phyloP scores from a whole-genome alignment of 2,329 filamentous ascomycete genomes.

The Volutella citrinella region DNA sequence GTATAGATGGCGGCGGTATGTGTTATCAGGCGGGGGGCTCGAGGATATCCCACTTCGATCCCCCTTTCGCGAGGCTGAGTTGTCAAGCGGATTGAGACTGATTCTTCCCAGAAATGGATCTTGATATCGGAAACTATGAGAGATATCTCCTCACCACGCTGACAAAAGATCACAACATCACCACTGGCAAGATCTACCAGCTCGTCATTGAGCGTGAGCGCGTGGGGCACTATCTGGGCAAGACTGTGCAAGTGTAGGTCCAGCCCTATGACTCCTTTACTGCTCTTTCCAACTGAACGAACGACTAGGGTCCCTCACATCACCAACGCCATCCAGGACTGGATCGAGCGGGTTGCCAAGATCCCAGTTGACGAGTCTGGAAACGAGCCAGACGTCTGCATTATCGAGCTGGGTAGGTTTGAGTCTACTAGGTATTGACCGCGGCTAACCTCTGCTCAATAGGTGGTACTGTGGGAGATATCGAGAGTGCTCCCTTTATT shows the following conservation, averaged over 20 bases:
- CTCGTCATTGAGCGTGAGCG: conserved; percentile 71
- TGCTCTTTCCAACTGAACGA: no score
- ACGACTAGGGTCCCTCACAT: conserved; percentile 84
- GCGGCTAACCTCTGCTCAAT: conserved; percentile 89
- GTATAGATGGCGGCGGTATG: conserved; percentile 7
- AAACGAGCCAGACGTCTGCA: conserved; percentile 85
- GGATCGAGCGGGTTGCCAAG: conserved; percentile 82
- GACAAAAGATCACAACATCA: conserved; percentile 90
- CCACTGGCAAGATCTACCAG: conserved; percentile 93
- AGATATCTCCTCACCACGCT: conserved; percentile 78
- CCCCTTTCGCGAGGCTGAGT: no score
- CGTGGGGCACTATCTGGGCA: conserved; percentile 75
- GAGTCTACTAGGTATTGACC: conserved; percentile 79
- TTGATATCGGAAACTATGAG: conserved; percentile 59
- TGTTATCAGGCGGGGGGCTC: not conserved
- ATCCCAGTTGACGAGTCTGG: conserved; percentile 84
- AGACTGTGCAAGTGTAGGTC: conserved; percentile 34
- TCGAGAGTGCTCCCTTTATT: conserved; percentile 84
- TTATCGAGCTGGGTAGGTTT: conserved; percentile 80
- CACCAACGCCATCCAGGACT: conserved; percentile 87
- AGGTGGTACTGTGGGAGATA: conserved; percentile 71
- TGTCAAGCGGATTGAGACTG: not conserved
- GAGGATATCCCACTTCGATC: not conserved
- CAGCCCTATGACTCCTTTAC: conserved; percentile 39
- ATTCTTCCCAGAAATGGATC: conserved; percentile 37